A percentile compares a stretch with the other conserved stretches of the same genome.
Evolutionary conservation across 805 yeast species (phyloP).

Genomic region (Ogataea chonburiensis): DNA sequence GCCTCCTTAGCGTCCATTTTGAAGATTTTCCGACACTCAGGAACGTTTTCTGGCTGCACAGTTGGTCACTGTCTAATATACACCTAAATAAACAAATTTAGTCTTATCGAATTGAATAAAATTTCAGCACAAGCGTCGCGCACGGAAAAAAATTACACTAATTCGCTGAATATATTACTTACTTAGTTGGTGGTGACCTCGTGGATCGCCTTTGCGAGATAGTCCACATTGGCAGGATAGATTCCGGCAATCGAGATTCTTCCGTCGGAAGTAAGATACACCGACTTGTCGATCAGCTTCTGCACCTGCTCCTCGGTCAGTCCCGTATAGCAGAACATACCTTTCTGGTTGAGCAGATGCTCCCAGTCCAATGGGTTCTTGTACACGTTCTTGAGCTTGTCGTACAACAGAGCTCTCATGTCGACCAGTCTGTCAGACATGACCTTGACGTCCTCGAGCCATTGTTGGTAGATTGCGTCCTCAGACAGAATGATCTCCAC

Average conservation of each 20-base stretch:
- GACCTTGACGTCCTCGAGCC: constrained; percentile 76
- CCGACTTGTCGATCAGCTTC: constrained; percentile 65
- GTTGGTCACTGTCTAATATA: constrained; percentile 46
- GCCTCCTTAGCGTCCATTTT: constrained; percentile 74
- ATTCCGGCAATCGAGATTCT: constrained; percentile 90
- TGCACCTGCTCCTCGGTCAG: constrained; percentile 68
- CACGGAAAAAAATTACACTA: constrained; percentile 1
- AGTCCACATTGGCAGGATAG: constrained; percentile 74
- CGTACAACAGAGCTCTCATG: constrained; percentile 66
- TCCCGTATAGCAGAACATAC: constrained; percentile 96
- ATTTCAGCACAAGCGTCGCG: constrained; percentile 11
- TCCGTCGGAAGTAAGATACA: constrained; percentile 88
- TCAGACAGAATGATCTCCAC: constrained; percentile 74
- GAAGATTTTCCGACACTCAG: not conserved
- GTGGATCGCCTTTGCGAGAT: constrained; percentile 51
- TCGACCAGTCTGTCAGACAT: constrained; percentile 78
- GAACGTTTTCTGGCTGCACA: not conserved
- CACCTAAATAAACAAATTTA: constrained; percentile 46
- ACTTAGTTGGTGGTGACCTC: constrained; percentile 23
- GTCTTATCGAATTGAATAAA: constrained; percentile 5
- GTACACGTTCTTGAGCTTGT: constrained; percentile 49
- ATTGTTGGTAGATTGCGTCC: constrained; percentile 58
- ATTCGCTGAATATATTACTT: constrained; percentile 2
- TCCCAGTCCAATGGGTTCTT: constrained; percentile 73
- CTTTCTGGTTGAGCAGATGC: constrained; percentile 83